Evolutionary conservation across 108 stramenopile genomes (phyloP).

Genomic region (Chaetoceros muelleri): DNA sequence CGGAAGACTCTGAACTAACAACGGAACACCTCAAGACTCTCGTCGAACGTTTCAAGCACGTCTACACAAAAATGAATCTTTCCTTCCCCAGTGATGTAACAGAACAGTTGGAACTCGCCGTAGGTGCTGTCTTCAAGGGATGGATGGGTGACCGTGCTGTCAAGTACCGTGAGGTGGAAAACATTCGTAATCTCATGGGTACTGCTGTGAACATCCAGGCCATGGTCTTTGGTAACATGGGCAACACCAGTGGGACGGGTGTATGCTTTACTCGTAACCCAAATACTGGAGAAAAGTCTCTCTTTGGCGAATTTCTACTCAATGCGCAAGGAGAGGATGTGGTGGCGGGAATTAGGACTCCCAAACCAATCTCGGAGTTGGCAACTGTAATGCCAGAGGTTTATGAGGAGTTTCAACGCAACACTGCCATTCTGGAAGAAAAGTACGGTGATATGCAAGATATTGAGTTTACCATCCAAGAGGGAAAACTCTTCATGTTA

Average conservation of each 20-base stretch:
- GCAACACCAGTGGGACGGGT: conserved; percentile 64
- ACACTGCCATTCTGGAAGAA: conserved; percentile 61
- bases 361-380: conserved; percentile 64
- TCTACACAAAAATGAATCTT: conserved; percentile 35
- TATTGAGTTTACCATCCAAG: conserved; percentile 85
- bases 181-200: conserved; percentile 59
- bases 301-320: conserved; percentile 82
- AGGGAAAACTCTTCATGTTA: conserved; percentile 85
- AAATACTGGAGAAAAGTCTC: conserved; percentile 51
- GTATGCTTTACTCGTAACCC: conserved; percentile 85
- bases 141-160: conserved; percentile 81
- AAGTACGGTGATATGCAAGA: conserved; percentile 88
- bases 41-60: conserved; percentile 43
- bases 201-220: conserved; percentile 64
- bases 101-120: conserved; percentile 56
- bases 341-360: conserved; percentile 82
- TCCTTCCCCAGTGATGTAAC: conserved; percentile 45
- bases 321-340: conserved; percentile 91
- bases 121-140: conserved; percentile 71
- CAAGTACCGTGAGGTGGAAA: conserved; percentile 74
- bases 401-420: conserved; percentile 65
- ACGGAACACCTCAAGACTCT: conserved; percentile 47
- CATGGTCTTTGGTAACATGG: conserved; percentile 87
- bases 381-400: conserved; percentile 58
- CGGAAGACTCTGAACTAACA: conserved; percentile 43